Evolutionary conservation across 306 rosid species (phyloP), one percentile per base, ranked within the genome.

Genomic region (Ammopiptanthus mongolicus): DNA sequence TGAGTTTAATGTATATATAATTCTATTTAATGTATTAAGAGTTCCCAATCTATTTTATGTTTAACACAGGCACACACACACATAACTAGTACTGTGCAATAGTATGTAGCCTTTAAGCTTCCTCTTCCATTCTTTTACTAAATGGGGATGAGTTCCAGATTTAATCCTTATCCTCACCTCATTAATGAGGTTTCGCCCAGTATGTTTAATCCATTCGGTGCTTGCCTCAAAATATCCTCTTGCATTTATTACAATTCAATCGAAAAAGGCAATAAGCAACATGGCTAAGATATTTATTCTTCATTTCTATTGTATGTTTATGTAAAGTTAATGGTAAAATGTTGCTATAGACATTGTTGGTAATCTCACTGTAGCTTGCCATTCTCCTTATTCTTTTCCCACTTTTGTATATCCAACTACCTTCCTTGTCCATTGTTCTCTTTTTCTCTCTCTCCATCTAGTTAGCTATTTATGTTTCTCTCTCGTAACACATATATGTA

Each of bases 1-100:
- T 92, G 50, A 74, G 31, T 28, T 22, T 58, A 65, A 70, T n/a
- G n/a, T n/a, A 19, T 81, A 62, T 18, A 7, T 13, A 48, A 23
- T 23, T 18, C 46, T 75, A 14, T 59, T 13, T 67, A 47, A 42
- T 37, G 59, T 39, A 71, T 71, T 51, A 33, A 19, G 36, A 65
- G 31, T 41, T 71, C 28, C 17, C 67, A 34, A 15, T 61, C 2
- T 71, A 29, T 64, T 29, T 76, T 48, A 13, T 36, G 50, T 28
- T 8, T 17, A 47, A 11, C 62, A 65, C 3, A 25, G 2, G 18
- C 41, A 8, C 25, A 21, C 17, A 4, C 59, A 22, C 15, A 19
- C 57, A 44, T 3, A 65, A 33, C 56, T 22, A 59, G 64, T 59
- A 53, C 42, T 55, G 4, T 71, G 61, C 65, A 37, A 65, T 70